Evolutionary conservation across 192 early-diverging fungal species (phyloP).

Genomic region (Allomyces javanicus): DNA sequence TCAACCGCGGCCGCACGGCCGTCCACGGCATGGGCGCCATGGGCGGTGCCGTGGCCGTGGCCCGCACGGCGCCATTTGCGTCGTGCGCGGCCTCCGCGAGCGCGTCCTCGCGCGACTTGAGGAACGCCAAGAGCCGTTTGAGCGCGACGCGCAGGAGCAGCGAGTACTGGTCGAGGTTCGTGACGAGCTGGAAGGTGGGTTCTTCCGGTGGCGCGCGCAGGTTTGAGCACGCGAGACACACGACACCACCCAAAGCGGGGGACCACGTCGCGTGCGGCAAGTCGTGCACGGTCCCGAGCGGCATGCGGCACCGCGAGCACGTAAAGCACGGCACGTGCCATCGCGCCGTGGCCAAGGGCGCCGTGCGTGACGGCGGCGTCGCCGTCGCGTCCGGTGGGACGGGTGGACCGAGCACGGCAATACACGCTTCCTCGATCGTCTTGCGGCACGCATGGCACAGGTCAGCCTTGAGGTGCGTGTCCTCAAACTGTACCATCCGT

Average conservation of each 20-base stretch:
- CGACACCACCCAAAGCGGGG: no score
- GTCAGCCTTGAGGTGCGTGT: conserved; percentile 50
- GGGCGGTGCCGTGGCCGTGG: no score
- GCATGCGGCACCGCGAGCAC: conserved; percentile 39
- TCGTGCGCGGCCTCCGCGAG: no score
- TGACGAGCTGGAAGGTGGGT: conserved; percentile 44
- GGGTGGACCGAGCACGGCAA: conserved; percentile 6
- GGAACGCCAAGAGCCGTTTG: conserved; percentile 52
- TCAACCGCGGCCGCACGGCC: no score
- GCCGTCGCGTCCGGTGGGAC: no score
- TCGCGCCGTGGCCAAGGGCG: conserved; percentile 11
- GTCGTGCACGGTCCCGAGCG: no score
- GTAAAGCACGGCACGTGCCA: conserved; percentile 71
- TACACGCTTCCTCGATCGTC: conserved; percentile 75
- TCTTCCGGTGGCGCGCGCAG: no score
- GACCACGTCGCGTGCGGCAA: no score
- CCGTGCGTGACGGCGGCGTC: no score
- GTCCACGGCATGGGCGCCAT: no score
- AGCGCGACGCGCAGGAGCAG: conserved; percentile 68
- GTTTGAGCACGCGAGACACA: no score
- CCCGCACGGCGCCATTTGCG: no score
- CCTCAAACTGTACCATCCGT: conserved; percentile 11
- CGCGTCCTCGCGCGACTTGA: conserved; percentile 18
- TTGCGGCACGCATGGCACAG: conserved; percentile 55
- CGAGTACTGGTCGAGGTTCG: conserved; percentile 78